Evolutionary conservation across 2,329 filamentous ascomycete species (phyloP).

Genomic region (Tolypocladium ovalisporum): DNA sequence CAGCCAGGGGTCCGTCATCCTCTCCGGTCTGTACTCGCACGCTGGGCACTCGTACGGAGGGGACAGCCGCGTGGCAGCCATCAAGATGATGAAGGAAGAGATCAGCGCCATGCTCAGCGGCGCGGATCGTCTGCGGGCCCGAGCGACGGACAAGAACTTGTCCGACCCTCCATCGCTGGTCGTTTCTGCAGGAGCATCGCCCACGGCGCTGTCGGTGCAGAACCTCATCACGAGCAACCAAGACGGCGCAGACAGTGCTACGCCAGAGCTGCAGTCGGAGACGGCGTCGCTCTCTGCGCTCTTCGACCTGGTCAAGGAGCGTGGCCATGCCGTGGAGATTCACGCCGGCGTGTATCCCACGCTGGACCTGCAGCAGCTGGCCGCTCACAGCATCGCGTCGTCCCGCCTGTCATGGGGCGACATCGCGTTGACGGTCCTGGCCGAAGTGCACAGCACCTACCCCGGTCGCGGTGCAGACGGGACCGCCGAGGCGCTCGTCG

Average conservation of each 20-base stretch:
- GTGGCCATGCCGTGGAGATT: constrained; percentile 47
- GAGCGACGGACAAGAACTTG: constrained; percentile 7
- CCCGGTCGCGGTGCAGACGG: constrained; percentile 37
- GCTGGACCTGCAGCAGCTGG: constrained; percentile 70
- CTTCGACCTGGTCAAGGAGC: constrained; percentile 16
- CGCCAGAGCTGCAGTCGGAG: constrained; percentile 9
- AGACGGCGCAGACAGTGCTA: constrained; percentile 1
- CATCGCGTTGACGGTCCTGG: constrained; percentile 58
- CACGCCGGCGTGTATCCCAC: constrained; percentile 69
- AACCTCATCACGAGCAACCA: constrained; percentile 8
- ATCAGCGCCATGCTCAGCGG: constrained; percentile 15
- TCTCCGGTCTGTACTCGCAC: constrained; percentile 63
- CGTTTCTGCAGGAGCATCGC: constrained; percentile 67
- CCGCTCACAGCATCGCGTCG: constrained; percentile 48
- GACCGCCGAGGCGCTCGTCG: constrained; percentile 54
- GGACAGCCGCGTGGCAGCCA: constrained; percentile 18
- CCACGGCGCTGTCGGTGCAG: constrained; percentile 41
- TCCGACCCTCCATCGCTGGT: constrained; percentile 9
- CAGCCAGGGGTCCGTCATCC: constrained; percentile 16
- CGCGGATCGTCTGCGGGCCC: constrained; percentile 9
- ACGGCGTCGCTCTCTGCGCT: constrained; percentile 9
- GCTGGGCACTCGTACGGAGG: constrained; percentile 58
- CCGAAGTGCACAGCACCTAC: constrained; percentile 62
- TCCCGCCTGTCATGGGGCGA: constrained; percentile 36
- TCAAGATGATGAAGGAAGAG: constrained; percentile 19